These are phyloP conservation scores for Golubevia sp. DNA, from an alignment of 1,284 basidiomycete genomes.

Conservation along the genomic window DNA sequence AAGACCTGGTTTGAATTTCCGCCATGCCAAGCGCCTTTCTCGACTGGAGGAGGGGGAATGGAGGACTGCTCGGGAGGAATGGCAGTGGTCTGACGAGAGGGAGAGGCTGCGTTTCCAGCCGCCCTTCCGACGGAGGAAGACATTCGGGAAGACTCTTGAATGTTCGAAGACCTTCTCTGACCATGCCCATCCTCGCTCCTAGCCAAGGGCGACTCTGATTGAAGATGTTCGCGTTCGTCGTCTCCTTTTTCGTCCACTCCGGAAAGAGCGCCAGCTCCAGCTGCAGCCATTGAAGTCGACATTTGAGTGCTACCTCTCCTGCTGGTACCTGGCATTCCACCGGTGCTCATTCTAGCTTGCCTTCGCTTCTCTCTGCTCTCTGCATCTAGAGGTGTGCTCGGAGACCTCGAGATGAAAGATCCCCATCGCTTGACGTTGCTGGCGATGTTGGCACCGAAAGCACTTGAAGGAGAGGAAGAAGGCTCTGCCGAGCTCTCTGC, in stretches of 20 bases:
- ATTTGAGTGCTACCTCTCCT: not conserved
- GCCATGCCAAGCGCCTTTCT: slow-evolving; percentile 10
- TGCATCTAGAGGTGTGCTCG: slow-evolving; percentile 32
- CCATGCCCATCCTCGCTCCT: too few relatives aligned
- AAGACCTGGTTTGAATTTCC: not conserved
- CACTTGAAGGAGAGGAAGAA: slow-evolving; percentile 11
- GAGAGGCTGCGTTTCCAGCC: too few relatives aligned
- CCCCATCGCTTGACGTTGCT: slow-evolving; percentile 44
- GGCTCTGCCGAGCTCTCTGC: not conserved
- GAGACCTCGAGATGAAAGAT: slow-evolving; percentile 40
- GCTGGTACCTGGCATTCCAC: slow-evolving; percentile 19
- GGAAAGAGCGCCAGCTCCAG: too few relatives aligned
- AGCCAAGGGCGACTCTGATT: too few relatives aligned
- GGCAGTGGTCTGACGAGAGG: too few relatives aligned
- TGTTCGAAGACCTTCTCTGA: too few relatives aligned
- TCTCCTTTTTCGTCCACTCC: slow-evolving; percentile 67
- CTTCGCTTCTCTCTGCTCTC: slow-evolving; percentile 38
- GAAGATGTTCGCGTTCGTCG: slow-evolving; percentile 71
- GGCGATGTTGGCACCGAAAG: slow-evolving; percentile 30
- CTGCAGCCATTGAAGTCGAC: too few relatives aligned
- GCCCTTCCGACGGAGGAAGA: too few relatives aligned
- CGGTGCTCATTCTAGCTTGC: slow-evolving; percentile 41
- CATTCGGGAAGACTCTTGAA: too few relatives aligned
- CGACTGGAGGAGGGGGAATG: not conserved
- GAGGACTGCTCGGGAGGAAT: too few relatives aligned